phyloP scores from a whole-genome alignment of 1,284 basidiomycete species.

The Puccinia triticina region DNA sequence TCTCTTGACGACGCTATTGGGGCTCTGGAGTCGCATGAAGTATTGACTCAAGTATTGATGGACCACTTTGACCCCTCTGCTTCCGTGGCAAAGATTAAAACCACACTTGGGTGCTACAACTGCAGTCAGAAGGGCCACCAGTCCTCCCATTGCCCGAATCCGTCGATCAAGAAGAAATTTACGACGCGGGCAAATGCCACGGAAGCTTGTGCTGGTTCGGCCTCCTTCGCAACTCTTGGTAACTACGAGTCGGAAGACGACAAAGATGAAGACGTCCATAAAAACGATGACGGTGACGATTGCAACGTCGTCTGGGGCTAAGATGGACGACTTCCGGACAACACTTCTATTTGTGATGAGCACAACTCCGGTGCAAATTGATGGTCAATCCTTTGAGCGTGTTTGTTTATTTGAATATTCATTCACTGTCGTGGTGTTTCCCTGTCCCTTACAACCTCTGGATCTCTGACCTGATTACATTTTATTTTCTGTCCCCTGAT shows the following conservation, averaged over 20 bases:
- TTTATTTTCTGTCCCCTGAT: neutral
- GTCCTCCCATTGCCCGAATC: neutral
- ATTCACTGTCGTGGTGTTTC: neutral
- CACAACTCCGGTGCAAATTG: neutral
- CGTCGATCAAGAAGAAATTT: neutral
- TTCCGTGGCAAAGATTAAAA: neutral
- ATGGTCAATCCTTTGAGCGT: neutral
- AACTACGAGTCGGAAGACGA: neutral
- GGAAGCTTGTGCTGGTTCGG: neutral
- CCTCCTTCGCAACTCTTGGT: neutral
- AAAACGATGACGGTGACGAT: neutral
- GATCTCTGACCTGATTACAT: neutral
- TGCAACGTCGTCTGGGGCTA: neutral
- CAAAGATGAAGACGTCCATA: neutral
- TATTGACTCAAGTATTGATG: neutral
- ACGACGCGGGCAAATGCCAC: neutral
- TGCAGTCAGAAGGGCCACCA: slow-evolving; percentile 1
- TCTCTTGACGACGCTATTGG: neutral
- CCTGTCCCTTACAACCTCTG: neutral
- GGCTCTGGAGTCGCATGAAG: no score
- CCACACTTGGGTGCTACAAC: neutral
- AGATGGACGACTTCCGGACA: neutral
- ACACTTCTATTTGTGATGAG: neutral
- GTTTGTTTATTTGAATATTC: neutral
- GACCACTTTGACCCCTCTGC: neutral